A percentile compares a stretch with the other conserved stretches of the same genome.
These are phyloP conservation scores for Aphanomyces euteiches DNA, from an alignment of 352 stramenopile genomes.

Conservation along the genomic window DNA sequence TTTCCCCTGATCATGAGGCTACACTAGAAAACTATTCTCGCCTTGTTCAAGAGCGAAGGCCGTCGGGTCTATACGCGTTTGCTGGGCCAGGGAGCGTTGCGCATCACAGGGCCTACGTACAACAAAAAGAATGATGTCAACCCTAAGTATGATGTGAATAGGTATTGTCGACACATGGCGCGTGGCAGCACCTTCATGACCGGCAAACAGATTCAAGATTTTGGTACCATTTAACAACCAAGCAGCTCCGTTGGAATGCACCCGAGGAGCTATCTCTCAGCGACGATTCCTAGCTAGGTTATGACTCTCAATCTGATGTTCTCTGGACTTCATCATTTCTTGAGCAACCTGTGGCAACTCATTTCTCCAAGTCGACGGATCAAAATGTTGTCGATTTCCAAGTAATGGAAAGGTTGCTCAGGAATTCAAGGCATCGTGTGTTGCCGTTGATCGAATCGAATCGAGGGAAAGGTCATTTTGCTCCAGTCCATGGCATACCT, in stretches of 20 bases:
- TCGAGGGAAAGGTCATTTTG: too few species aligned
- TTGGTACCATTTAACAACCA: not conserved
- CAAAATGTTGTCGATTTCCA: too few species aligned
- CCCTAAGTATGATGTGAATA: not conserved
- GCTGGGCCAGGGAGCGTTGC: constrained; percentile 52
- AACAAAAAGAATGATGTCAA: not conserved
- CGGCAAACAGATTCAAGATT: not conserved
- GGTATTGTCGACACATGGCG: not conserved
- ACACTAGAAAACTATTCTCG: constrained; percentile 60
- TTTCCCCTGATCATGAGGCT: constrained; percentile 45
- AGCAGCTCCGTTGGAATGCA: not conserved
- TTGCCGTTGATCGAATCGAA: too few species aligned
- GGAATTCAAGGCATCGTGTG: too few species aligned
- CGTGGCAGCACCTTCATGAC: not conserved
- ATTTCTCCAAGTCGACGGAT: too few species aligned
- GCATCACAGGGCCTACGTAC: constrained; percentile 19
- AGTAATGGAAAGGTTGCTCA: too few species aligned
- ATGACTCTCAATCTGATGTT: too few species aligned
- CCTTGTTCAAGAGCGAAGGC: constrained; percentile 49
- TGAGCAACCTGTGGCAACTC: too few species aligned
- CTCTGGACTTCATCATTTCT: too few species aligned
- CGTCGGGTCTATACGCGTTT: constrained; percentile 46
- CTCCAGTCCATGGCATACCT: too few species aligned
- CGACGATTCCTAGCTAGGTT: not conserved
- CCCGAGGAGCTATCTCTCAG: not conserved